A percentile compares a stretch with the other conserved stretches of the same genome.
These are phyloP conservation scores for Diaporthe nobilis DNA, from an alignment of 2,329 filamentous ascomycete genomes.

Conservation along the genomic window DNA sequence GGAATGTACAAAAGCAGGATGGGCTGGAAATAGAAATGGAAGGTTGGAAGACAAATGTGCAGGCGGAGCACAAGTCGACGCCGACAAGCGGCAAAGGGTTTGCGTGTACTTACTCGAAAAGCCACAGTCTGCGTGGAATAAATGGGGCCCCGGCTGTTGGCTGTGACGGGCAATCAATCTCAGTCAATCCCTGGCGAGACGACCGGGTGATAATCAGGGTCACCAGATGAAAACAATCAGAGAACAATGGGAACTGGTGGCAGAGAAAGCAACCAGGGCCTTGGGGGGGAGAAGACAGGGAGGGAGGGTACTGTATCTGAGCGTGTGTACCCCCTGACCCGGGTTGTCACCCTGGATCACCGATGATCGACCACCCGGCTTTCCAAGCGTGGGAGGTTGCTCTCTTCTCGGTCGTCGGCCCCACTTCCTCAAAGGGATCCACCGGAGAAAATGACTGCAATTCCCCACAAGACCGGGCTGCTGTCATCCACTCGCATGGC, in stretches of 20 bases:
- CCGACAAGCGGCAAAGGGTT: constrained; percentile 10
- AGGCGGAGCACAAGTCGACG: constrained; percentile 13
- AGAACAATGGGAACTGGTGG: constrained; percentile 24
- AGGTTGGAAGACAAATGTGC: constrained; percentile 1
- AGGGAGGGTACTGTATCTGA: constrained; percentile 8
- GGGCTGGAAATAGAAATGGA: constrained; percentile 22
- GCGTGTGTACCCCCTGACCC: constrained; percentile 22
- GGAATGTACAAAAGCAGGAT: constrained; percentile 23
- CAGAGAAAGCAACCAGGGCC: constrained; percentile 1
- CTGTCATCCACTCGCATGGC: constrained; percentile 21
- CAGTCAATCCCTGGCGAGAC: constrained; percentile 35
- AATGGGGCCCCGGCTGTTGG: constrained; percentile 16
- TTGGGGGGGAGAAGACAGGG: neutral
- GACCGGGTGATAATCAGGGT: constrained; percentile 20
- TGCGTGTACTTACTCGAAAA: constrained; percentile 39
- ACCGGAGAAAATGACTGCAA: constrained; percentile 28
- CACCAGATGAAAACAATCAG: constrained; percentile 27
- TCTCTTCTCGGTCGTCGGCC: constrained; percentile 33
- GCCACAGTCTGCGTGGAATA: constrained; percentile 39
- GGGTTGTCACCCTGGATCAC: constrained; percentile 25
- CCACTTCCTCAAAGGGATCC: constrained; percentile 31
- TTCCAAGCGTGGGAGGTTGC: neutral
- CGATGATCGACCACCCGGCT: constrained; percentile 28
- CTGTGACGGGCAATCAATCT: constrained; percentile 38
- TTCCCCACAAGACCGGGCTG: constrained; percentile 13